Base-by-base conservation (phyloP, 2,329 filamentous ascomycete genomes). In the Bretziella fagacearum region DNA sequence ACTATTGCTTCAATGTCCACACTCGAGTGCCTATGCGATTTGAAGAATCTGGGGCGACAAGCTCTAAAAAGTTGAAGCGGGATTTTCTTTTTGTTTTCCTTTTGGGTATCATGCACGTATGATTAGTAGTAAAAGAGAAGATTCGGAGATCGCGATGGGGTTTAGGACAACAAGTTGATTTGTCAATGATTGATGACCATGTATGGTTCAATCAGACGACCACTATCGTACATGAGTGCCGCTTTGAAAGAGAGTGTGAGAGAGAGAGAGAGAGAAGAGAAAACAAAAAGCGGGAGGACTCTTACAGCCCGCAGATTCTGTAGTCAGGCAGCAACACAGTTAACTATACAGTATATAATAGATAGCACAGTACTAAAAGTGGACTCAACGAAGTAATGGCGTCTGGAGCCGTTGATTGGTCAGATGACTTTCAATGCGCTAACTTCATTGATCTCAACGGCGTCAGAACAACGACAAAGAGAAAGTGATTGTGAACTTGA, bases 1-100 rank as follows among this genome's bases (percentile, higher is more conserved):
- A 50, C 63, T 78, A 55, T 78, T 67, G 74, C 74, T 78, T 78
- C 74, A 75, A 63, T 75, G 74, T 78, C 74, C 74, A 77, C 74
- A 77, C 74, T 73, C 73, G 40, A 29, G 18, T 26, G 40, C 40
- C 40, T 43, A 43, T 43, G 40, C 25, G 30, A 30, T 43, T 43
- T 13, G 27, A 30, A 43, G 20, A 6, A 43, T 30, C 30, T 26
- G 29, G 40, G 40, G 40, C 43, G 51, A 44, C 49, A 52, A 52
- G 51, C 49, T 52, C 51, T 49, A 52, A 44, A 50, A 42, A 45
- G 35, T 51, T 51, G 49, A 51, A 51, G 49, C 49, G 45, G 35
- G 13, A 8, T 15, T 20, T 39, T 17, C n/a, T 30, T 43, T 23
- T 26, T 43, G 25, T 29, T 11, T 33, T 33, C 11, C 3, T 1